Evolutionary conservation across 345 rosid species (phyloP).

Genomic region (Eucalyptus albens): DNA sequence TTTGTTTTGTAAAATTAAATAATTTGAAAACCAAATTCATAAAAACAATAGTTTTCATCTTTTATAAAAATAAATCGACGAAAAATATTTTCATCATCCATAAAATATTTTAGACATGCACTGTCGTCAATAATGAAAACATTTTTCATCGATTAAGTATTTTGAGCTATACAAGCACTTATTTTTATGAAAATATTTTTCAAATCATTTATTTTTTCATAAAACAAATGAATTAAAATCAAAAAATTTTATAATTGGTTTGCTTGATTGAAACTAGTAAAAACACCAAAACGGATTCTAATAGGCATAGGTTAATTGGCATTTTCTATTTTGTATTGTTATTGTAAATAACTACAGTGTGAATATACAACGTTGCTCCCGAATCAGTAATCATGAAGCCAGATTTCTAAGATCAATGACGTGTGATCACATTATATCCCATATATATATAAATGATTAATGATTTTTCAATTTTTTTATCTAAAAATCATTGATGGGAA

Average conservation of each 20-base stretch:
- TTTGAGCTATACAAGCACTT: no score
- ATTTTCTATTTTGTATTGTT: background rate
- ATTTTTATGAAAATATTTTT: no score
- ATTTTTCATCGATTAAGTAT: no score
- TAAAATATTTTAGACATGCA: no score
- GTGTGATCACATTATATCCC: background rate
- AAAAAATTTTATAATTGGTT: background rate
- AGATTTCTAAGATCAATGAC: rapidly evolving
- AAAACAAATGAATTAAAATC: no score
- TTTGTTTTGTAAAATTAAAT: no score
- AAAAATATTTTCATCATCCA: background rate
- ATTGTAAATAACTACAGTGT: background rate
- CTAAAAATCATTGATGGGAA: background rate
- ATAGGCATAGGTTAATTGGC: background rate
- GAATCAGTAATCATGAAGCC: rapidly evolving
- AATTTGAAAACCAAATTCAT: no score
- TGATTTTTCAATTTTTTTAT: background rate
- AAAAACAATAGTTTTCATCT: no score
- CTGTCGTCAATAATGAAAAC: background rate
- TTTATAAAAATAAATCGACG: no score
- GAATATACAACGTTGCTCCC: rapidly evolving
- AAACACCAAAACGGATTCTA: rapidly evolving
- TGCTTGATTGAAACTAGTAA: background rate
- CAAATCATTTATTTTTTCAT: no score
- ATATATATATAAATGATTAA: background rate